A percentile compares a stretch with the other conserved stretches of the same genome.
Evolutionary conservation across 176 grass and related monocot genomes (phyloP).

Genomic region (Eremochloa ophiuroides): DNA sequence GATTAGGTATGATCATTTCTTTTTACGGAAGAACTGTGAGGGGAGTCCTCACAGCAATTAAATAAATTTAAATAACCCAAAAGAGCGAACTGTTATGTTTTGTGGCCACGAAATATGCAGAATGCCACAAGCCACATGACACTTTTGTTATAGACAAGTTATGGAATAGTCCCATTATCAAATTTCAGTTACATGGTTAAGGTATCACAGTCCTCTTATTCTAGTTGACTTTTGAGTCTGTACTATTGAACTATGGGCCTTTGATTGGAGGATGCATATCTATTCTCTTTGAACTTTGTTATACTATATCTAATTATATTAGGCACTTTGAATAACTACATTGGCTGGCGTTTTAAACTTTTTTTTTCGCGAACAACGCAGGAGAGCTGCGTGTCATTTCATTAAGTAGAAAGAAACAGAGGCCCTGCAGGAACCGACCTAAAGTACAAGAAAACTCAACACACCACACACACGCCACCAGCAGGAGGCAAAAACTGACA

Average conservation of each 20-base stretch:
- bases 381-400: too few relatives aligned
- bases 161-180: background rate
- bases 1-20: slow-evolving; percentile 54
- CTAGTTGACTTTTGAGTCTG: background rate
- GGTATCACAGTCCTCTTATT: background rate
- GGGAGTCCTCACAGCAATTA: background rate
- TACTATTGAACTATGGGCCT: background rate
- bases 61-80: background rate
- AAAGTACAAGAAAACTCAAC: too few relatives aligned
- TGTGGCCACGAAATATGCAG: background rate
- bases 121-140: background rate
- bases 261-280: background rate
- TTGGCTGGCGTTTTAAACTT: background rate
- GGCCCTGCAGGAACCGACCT: too few relatives aligned
- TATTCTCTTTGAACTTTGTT: slow-evolving; percentile 2
- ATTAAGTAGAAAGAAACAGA: too few relatives aligned
- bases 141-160: background rate
- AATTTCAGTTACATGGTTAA: background rate
- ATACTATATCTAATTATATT: background rate
- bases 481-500: too few relatives aligned
- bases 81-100: background rate
- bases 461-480: too few relatives aligned
- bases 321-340: background rate
- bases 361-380: too few relatives aligned
- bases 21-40: background rate